Evolutionary conservation across 352 stramenopile genomes (phyloP).

Genomic region (Halophytophthora batemanensis): DNA sequence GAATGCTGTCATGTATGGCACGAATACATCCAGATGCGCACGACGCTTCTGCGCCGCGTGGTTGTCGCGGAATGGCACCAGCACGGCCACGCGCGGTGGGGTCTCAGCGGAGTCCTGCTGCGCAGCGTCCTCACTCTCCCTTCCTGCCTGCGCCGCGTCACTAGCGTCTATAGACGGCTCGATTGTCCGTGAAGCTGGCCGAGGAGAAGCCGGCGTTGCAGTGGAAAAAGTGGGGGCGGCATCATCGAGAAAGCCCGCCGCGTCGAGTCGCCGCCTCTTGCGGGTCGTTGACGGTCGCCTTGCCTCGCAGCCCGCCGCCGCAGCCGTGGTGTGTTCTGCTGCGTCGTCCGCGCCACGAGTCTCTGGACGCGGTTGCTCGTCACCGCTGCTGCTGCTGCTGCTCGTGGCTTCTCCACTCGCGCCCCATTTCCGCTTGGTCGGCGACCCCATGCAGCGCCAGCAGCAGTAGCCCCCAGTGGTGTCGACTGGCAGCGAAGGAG

Average conservation of each 20-base stretch:
- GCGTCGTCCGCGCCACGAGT: background rate
- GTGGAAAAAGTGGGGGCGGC: too few species aligned
- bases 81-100: constrained; percentile 60
- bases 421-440: constrained; percentile 2
- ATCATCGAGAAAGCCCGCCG: too few species aligned
- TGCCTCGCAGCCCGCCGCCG: too few species aligned
- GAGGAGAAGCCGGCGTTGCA: too few species aligned
- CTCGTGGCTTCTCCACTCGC: background rate
- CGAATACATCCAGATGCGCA: constrained; percentile 86
- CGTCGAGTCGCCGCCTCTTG: too few species aligned
- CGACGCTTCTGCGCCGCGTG: constrained; percentile 86
- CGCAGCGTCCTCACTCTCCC: background rate
- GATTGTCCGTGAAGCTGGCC: background rate
- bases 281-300: too few species aligned
- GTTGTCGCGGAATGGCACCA: constrained; percentile 93
- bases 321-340: too few species aligned
- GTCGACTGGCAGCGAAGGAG: constrained; percentile 19
- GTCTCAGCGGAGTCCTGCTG: constrained; percentile 21
- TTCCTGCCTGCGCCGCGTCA: background rate
- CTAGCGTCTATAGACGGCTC: background rate
- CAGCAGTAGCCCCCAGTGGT: too few species aligned
- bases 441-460: background rate
- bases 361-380: background rate
- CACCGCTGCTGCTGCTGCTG: too few species aligned
- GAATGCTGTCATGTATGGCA: constrained; percentile 91